phyloP scores from a whole-genome alignment of 1,284 basidiomycete genomes.

The Pholiota adiposa region DNA sequence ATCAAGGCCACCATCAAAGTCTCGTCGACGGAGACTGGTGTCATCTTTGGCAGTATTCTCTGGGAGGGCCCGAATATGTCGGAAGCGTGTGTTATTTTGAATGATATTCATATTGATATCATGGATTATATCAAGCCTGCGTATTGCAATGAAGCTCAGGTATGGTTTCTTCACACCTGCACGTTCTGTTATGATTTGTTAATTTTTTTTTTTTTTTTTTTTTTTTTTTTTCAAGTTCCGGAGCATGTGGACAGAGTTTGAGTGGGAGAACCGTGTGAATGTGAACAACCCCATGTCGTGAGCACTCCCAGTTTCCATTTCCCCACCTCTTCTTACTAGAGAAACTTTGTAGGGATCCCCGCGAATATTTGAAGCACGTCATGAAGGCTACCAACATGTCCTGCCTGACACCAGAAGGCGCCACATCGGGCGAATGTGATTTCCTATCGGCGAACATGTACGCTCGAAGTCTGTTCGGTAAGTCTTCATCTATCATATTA shows the following conservation, averaged over 20 bases:
- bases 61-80: constrained; percentile 92
- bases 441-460: constrained; percentile 96
- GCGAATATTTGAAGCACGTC: constrained; percentile 87
- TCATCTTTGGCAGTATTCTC: constrained; percentile 97
- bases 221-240: constrained; percentile 66
- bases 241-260: constrained; percentile 98
- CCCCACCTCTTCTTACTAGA: background rate
- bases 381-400: constrained; percentile 96
- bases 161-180: constrained; percentile 30
- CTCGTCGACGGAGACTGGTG: constrained; percentile 96
- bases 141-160: constrained; percentile 94
- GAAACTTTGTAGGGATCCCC: constrained; percentile 60
- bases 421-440: constrained; percentile 89
- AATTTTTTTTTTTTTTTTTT: background rate
- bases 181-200: background rate
- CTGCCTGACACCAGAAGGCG: constrained; percentile 93
- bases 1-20: constrained; percentile 99
- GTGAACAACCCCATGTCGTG: constrained; percentile 84
- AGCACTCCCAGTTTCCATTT: constrained; percentile 32
- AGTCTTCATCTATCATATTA: constrained; percentile 32
- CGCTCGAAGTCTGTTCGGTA: constrained; percentile 88
- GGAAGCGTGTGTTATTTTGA: constrained; percentile 90
- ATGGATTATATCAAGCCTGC: constrained; percentile 99
- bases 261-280: constrained; percentile 98
- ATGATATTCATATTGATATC: constrained; percentile 98